Percentiles rank a stretch among this genome's conserved stretches.
Evolutionary conservation across 176 grass and related monocot genomes (phyloP).

Genomic region (Phyllostachys edulis): DNA sequence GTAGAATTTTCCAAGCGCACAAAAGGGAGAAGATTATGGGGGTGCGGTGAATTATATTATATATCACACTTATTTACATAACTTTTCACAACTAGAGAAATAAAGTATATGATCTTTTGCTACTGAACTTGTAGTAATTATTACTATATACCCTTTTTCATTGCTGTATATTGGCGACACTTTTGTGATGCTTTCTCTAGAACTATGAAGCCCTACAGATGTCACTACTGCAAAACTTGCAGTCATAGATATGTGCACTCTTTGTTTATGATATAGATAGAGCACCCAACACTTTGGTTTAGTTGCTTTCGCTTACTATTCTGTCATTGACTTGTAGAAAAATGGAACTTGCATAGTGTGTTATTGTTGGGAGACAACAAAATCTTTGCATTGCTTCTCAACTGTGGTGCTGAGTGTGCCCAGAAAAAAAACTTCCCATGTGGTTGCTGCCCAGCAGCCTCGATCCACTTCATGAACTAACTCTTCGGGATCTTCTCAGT

Average conservation of each 20-base stretch:
- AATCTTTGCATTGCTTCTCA: constrained; percentile 34
- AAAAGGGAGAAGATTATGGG: neutral
- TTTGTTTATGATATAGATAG: constrained; percentile 20
- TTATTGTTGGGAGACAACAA: neutral
- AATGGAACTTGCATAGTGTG: neutral
- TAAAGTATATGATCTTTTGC: neutral
- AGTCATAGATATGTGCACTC: neutral
- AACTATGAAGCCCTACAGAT: neutral
- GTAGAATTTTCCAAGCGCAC: neutral
- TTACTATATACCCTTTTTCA: neutral
- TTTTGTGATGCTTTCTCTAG: neutral
- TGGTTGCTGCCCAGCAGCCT: too few relatives aligned
- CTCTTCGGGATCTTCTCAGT: too few relatives aligned
- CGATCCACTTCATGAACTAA: too few relatives aligned
- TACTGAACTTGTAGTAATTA: neutral
- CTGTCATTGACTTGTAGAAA: neutral
- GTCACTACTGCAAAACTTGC: neutral
- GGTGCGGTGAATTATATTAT: neutral
- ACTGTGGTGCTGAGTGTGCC: constrained; percentile 12
- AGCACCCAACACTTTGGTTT: neutral
- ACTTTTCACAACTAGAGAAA: neutral
- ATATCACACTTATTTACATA: neutral
- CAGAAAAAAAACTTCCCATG: neutral
- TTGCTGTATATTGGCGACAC: neutral
- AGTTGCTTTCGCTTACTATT: constrained; percentile 4